A percentile compares a stretch with the other conserved stretches of the same genome.
Evolutionary conservation across 805 yeast species (phyloP).

Genomic region (Cyberlindnera misumaiensis): DNA sequence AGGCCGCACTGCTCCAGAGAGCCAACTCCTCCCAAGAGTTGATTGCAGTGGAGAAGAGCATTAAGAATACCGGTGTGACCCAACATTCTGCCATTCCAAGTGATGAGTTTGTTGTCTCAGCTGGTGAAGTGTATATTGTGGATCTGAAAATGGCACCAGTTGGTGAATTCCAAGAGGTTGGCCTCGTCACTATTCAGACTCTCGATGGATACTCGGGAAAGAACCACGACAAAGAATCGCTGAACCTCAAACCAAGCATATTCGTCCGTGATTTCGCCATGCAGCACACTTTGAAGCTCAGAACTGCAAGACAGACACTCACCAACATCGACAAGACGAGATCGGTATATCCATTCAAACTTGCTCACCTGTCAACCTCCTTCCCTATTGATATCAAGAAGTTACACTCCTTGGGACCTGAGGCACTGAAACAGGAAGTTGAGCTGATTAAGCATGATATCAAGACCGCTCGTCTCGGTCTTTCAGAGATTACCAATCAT

Average conservation of each 20-base stretch:
- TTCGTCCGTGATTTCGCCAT: constrained; percentile 85
- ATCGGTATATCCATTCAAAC: constrained; percentile 90
- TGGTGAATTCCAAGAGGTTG: constrained; percentile 46
- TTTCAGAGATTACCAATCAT: constrained; percentile 73
- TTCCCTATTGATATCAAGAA: constrained; percentile 50
- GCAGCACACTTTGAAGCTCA: constrained; percentile 67
- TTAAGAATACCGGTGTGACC: constrained; percentile 28
- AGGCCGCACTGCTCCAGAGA: constrained; percentile 43
- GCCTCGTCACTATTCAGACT: constrained; percentile 61
- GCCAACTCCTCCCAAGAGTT: constrained; percentile 35
- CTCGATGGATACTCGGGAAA: constrained; percentile 60
- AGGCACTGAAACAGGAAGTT: constrained; percentile 28
- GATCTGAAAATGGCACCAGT: constrained; percentile 79
- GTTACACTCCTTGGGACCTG: constrained; percentile 24
- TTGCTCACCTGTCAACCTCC: constrained; percentile 56
- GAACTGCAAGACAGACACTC: constrained; percentile 64
- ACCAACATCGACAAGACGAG: constrained; percentile 61
- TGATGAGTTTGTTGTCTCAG: constrained; percentile 61
- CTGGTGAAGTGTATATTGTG: constrained; percentile 83
- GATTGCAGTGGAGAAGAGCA: constrained; percentile 31
- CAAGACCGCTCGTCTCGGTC: constrained; percentile 62
- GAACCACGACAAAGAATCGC: constrained; percentile 43
- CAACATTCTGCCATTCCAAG: constrained; percentile 61
- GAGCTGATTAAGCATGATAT: constrained; percentile 45
- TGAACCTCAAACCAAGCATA: constrained; percentile 61